These are phyloP conservation scores for Dactylorhiza incarnata DNA, from an alignment of 106 monocot species.

Conservation along the genomic window DNA sequence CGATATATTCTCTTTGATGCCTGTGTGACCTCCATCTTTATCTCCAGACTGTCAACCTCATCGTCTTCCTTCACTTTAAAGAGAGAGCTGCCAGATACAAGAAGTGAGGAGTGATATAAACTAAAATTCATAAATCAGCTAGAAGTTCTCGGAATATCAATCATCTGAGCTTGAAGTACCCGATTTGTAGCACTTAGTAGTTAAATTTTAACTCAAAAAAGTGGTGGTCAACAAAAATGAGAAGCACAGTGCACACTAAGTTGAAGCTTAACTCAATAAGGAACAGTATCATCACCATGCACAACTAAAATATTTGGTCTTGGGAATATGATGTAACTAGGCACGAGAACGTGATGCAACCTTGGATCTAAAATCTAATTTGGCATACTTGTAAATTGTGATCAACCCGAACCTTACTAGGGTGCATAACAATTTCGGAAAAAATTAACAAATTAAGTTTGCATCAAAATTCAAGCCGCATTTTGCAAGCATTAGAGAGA, in stretches of 20 bases:
- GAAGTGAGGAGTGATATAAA: background rate
- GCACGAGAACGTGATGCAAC: too few relatives aligned
- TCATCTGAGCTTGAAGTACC: background rate
- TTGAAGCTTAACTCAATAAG: background rate
- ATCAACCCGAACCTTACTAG: too few relatives aligned
- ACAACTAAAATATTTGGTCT: background rate
- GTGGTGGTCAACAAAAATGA: background rate
- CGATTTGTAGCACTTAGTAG: background rate
- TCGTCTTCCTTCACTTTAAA: constrained; percentile 99
- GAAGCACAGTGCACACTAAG: background rate
- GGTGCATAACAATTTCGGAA: too few relatives aligned
- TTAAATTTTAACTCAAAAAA: background rate
- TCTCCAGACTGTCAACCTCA: constrained; percentile 87
- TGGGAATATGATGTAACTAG: background rate
- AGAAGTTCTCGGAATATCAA: background rate
- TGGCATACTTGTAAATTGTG: too few relatives aligned
- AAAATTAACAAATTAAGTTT: too few relatives aligned
- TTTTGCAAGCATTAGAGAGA: too few relatives aligned
- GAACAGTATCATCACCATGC: background rate
- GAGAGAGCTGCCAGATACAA: constrained; percentile 61
- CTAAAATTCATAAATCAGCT: background rate
- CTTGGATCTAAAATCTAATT: too few relatives aligned
- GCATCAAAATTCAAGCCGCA: too few relatives aligned
- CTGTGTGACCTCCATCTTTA: constrained; percentile 54
- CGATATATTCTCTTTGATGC: constrained; percentile 83